These are phyloP conservation scores for Polygonum aviculare DNA, from an alignment of 148 eudicot genomes.

Conservation along the genomic window DNA sequence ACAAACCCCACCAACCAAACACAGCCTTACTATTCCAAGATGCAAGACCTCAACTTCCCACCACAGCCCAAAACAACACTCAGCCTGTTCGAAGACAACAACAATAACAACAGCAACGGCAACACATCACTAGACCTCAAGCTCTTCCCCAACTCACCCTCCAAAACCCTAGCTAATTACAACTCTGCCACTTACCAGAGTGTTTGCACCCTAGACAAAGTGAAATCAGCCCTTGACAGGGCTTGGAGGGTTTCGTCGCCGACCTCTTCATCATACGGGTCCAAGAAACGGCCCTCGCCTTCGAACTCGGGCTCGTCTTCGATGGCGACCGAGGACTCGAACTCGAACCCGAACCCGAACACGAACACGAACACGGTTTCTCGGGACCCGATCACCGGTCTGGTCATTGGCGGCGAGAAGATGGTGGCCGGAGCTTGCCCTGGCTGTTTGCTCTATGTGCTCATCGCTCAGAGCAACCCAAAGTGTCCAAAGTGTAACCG, in stretches of 20 bases:
- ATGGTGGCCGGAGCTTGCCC: constrained; percentile 6
- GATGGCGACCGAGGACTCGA: background rate
- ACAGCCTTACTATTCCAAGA: constrained; percentile 14
- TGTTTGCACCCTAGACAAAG: constrained; percentile 86
- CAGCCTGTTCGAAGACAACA: constrained; percentile 39
- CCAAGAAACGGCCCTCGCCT: constrained; percentile 9
- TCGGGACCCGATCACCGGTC: background rate
- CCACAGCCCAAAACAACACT: constrained; percentile 26
- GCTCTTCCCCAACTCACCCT: constrained; percentile 31
- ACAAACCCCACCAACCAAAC: constrained; percentile 15
- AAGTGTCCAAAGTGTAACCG: constrained; percentile 6
- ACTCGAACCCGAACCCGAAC: background rate
- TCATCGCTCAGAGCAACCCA: constrained; percentile 2
- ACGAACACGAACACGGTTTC: background rate
- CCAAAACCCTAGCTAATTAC: background rate
- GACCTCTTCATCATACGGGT: constrained; percentile 18
- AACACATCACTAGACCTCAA: constrained; percentile 45
- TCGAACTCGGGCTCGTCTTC: constrained; percentile 14
- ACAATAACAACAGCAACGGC: too few relatives aligned
- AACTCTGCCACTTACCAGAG: constrained; percentile 35
- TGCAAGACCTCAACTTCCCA: constrained; percentile 46
- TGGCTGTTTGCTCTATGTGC: background rate
- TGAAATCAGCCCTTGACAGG: constrained; percentile 75
- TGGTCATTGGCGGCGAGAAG: background rate
- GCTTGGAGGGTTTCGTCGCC: constrained; percentile 50